Base-by-base conservation (phyloP, 116 monocot genomes). In the Dioscorea cayenensis region DNA sequence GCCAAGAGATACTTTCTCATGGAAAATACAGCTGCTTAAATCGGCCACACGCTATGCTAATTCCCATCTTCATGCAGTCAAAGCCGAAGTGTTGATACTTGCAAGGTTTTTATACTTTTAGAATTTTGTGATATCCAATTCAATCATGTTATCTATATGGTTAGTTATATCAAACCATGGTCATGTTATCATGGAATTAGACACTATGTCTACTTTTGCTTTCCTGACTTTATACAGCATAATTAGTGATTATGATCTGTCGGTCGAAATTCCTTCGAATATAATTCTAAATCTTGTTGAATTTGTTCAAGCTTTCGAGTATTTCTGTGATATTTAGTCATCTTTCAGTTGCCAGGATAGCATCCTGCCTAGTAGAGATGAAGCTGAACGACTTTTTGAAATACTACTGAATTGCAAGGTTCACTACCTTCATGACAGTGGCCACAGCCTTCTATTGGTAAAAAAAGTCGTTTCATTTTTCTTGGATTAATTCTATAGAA, bases 21-120 rank as follows among this genome's bases (percentile, higher is more conserved):
- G 91, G 88, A 92, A 85, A 77, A 21, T 92, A 60, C 68, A 81
- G 75, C 76, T 85, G 64, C 74, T 88, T 51, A 77, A 75, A 63
- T 74, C 67, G 51, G 85, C 91, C 66, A 72, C 91, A 14, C 55
- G 49, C 60, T 77, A 85, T 73, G 60, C 81, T 50, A 88, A 85
- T 77, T 92, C 83, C 36, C 85, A 75, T 58, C 73, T 92, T 36
- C 85, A 92, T 72, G 68, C 83, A 49, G 66, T 88, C 69, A 77
- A 69, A 72, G 71, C 85, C 60, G 80, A 83, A 76, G 81, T 81
- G 4, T 75, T 92, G 11, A 35, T 92, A 51, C 58, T 92, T 65
- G 71, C 72, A 60, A 88, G 91, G 91, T 61, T 23, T 21, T 67
- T 12, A 52, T 36, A 51, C 49, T 73, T 55, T 21, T 14, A 55